Conservation (phyloP, 345 rosid genomes). For the Salix purpurea region DNA sequence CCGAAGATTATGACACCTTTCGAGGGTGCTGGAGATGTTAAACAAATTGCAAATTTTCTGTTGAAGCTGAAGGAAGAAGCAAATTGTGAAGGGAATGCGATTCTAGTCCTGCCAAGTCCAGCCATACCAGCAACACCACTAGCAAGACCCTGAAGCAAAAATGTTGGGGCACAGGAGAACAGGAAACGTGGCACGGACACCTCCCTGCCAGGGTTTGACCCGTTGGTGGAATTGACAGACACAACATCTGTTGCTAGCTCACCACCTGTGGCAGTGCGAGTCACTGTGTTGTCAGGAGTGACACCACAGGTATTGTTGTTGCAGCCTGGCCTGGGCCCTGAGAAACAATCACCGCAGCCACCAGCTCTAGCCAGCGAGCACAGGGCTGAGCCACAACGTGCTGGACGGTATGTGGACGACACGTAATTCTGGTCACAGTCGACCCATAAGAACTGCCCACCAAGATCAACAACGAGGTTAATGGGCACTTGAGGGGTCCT, state of each 20-base stretch:
- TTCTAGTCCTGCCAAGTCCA: conserved; percentile 27
- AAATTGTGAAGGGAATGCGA: conserved; percentile 17
- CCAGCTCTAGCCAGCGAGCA: conserved; percentile 47
- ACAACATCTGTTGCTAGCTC: conserved; percentile 52
- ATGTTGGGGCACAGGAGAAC: conserved; percentile 15
- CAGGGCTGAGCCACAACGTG: conserved; percentile 50
- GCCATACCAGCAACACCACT: conserved; percentile 23
- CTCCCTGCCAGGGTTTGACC: conserved; percentile 51
- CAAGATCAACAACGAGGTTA: conserved; percentile 54
- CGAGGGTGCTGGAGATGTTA: conserved; percentile 20
- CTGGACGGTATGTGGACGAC: conserved; percentile 54
- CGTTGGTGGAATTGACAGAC: conserved; percentile 57
- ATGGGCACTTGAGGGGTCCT: conserved; percentile 53
- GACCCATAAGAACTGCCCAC: conserved; percentile 62
- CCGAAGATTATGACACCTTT: conserved; percentile 35
- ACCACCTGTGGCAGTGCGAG: conserved; percentile 39
- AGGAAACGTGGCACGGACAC: conserved; percentile 36
- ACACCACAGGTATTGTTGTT: conserved; percentile 57
- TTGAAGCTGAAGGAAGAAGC: conserved; percentile 22
- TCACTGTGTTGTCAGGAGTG: conserved; percentile 44
- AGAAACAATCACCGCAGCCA: conserved; percentile 43
- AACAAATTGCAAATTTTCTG: conserved; percentile 37
- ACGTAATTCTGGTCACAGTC: conserved; percentile 49
- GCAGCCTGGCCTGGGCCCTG: conserved; percentile 59
- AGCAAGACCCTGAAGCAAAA: conserved; percentile 9